Conservation (phyloP, 352 stramenopile genomes). For the Pythium utonaiense region DNA sequence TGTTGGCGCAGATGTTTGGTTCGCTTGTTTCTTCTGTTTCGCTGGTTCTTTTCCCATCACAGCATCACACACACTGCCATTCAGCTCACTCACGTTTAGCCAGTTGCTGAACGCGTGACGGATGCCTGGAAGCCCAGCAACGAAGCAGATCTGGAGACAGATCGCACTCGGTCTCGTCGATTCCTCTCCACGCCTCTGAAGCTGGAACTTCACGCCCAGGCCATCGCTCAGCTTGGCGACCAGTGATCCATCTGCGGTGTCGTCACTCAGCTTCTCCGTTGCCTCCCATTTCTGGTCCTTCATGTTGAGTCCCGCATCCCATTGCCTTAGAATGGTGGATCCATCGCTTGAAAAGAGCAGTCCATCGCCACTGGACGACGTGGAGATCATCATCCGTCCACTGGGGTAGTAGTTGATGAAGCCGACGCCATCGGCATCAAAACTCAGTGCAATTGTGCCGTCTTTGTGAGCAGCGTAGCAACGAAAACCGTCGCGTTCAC, state of each 20-base stretch:
- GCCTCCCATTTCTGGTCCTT: conserved; percentile 39
- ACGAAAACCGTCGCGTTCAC: conserved; percentile 56
- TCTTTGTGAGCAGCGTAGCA: conserved; percentile 72
- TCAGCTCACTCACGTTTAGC: conserved; percentile 32
- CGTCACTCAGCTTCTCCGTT: conserved; percentile 28
- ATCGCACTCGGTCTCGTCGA: conserved; percentile 22
- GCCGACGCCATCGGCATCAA: conserved; percentile 57
- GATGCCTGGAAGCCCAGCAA: conserved; percentile 27
- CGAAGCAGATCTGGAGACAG: conserved; percentile 48
- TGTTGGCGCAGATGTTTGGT: background rate
- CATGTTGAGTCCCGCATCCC: conserved; percentile 38
- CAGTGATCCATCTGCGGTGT: conserved; percentile 39
- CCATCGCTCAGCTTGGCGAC: conserved; percentile 48
- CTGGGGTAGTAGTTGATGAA: conserved; percentile 81
- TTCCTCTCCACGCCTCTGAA: conserved; percentile 8
- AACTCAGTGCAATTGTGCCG: conserved; percentile 57
- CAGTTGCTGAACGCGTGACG: conserved; percentile 47
- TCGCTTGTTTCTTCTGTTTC: conserved; percentile 19
- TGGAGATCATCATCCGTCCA: conserved; percentile 71
- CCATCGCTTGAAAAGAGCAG: conserved; percentile 48
- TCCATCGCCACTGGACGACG: conserved; percentile 55
- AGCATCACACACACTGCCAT: conserved; percentile 28
- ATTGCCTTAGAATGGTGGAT: conserved; percentile 50
- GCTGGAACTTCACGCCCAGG: conserved; percentile 33
- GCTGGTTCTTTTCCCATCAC: conserved; percentile 36